Base-by-base conservation (phyloP, 352 stramenopile species). In the Vaucheria bursata region DNA sequence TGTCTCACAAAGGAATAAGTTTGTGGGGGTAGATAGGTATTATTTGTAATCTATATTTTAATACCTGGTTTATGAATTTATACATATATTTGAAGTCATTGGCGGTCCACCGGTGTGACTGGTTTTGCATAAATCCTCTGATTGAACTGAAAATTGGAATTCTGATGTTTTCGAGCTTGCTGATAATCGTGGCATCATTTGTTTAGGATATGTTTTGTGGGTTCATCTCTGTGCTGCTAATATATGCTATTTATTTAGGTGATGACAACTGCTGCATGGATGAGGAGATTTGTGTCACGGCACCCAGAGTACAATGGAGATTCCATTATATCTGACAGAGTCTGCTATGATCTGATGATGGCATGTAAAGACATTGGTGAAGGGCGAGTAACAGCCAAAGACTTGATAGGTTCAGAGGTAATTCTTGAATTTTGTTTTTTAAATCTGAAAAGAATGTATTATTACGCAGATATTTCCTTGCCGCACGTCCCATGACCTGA, bases 251-350 rank as follows among this genome's bases (percentile, higher is more conserved):
- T 0, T 71, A 85, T n/a, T n/a, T n/a, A n/a, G n/a, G n/a, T 98
- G 37, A 86, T 95, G 1, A 99, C 95, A 35, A 90, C 94, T 31
- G 95, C 95, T 33, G 95, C 92, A 12, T 99, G 93, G 93, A 96
- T 98, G 82, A 88, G 95, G 72, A 89, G 94, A 67, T 99, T 97
- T 85, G 92, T 99, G 32, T 85, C 88, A 40, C 88, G 85, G 31
- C 95, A 99, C 83, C 90, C 93, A 6, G 91, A 94, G 77, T 99
- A 99, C 88, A 34, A 89, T 70, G 87, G 95, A 74, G 95, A 98
- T 86, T 98, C 93, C 73, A 87, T 91, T 35, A 82, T 95, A 18
- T 83, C 84, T 12, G 85, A 92, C 70, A 79, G 80, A 18, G 91
- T 94, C 76, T 88, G 88, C 68, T 88, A 95, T 83, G 95, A 99